phyloP scores from a whole-genome alignment of 305 asterid genomes.

The Caryopteris hybrid region DNA sequence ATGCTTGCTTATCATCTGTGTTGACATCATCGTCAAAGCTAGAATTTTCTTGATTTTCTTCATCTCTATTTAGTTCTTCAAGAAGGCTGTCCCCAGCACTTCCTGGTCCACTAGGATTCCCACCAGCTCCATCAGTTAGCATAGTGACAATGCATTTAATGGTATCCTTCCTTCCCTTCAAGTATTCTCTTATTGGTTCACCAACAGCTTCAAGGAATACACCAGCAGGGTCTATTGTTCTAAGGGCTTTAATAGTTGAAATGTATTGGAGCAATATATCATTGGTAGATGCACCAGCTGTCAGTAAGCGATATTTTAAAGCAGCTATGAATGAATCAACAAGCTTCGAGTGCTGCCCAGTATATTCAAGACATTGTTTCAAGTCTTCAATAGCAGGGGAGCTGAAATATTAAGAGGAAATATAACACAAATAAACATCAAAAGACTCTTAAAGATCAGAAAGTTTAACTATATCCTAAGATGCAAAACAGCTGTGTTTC shows the following conservation, averaged over 20 bases:
- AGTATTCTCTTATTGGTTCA: slow-evolving; percentile 94
- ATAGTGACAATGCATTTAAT: slow-evolving; percentile 97
- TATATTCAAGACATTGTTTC: slow-evolving; percentile 83
- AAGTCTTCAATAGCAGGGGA: slow-evolving; percentile 94
- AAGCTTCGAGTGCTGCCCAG: slow-evolving; percentile 96
- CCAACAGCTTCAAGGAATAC: slow-evolving; percentile 96
- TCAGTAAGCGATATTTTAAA: slow-evolving; percentile 75
- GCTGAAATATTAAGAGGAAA: slow-evolving; percentile 44
- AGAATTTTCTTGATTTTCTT: slow-evolving; percentile 86
- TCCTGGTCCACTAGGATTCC: slow-evolving; percentile 73
- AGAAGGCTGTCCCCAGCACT: slow-evolving; percentile 90
- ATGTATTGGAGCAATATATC: slow-evolving; percentile 91
- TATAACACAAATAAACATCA: slow-evolving; percentile 3
- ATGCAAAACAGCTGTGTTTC: background rate
- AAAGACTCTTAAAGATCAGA: background rate
- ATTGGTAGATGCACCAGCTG: slow-evolving; percentile 98
- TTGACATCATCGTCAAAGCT: slow-evolving; percentile 67
- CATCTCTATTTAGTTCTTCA: slow-evolving; percentile 94
- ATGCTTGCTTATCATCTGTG: slow-evolving; percentile 88
- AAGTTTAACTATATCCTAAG: background rate
- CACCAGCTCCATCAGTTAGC: slow-evolving; percentile 98
- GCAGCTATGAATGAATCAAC: slow-evolving; percentile 95
- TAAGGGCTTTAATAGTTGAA: slow-evolving; percentile 94
- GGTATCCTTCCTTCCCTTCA: slow-evolving; percentile 94
- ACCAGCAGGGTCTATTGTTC: slow-evolving; percentile 97